A percentile compares a stretch with the other conserved stretches of the same genome.
Conservation (phyloP, 179 eudicot genomes). For the Amaranthus tricolor region DNA sequence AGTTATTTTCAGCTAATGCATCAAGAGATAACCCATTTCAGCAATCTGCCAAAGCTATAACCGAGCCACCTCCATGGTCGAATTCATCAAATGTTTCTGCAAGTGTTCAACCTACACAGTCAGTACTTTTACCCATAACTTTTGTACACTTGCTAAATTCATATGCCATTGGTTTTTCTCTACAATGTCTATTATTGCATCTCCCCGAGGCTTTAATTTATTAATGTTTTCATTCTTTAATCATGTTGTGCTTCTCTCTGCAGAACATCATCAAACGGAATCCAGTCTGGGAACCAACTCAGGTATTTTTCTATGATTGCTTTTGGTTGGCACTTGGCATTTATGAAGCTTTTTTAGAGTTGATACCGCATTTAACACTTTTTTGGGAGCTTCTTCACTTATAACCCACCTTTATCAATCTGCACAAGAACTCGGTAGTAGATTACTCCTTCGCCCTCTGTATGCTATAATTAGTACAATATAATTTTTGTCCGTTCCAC, state of each 20-base stretch:
- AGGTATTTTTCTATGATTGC: slow-evolving; percentile 40
- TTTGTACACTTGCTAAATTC: neutral
- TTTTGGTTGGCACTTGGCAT: slow-evolving; percentile 2
- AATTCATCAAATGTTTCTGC: slow-evolving; percentile 46
- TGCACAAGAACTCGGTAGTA: neutral
- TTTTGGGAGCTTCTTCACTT: neutral
- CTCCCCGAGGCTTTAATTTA: neutral
- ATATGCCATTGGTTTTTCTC: neutral
- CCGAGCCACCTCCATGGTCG: slow-evolving; percentile 86
- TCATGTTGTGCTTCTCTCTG: slow-evolving; percentile 8
- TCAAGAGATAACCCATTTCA: slow-evolving; percentile 66
- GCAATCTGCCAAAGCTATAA: slow-evolving; percentile 40
- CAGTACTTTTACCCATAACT: slow-evolving; percentile 19
- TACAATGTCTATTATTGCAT: neutral
- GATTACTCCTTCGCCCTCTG: neutral
- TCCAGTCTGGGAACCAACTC: slow-evolving; percentile 60
- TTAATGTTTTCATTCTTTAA: slow-evolving; percentile 10
- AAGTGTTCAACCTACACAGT: slow-evolving; percentile 46
- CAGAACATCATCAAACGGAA: slow-evolving; percentile 58
- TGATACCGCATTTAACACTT: neutral
- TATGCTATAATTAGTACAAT: no score
- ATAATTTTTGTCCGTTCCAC: no score
- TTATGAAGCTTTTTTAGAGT: neutral
- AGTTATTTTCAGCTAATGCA: slow-evolving; percentile 64
- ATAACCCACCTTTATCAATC: neutral